Conservation (phyloP, 2,329 filamentous ascomycete species). For the Lecanoromycetidae sp. region DNA sequence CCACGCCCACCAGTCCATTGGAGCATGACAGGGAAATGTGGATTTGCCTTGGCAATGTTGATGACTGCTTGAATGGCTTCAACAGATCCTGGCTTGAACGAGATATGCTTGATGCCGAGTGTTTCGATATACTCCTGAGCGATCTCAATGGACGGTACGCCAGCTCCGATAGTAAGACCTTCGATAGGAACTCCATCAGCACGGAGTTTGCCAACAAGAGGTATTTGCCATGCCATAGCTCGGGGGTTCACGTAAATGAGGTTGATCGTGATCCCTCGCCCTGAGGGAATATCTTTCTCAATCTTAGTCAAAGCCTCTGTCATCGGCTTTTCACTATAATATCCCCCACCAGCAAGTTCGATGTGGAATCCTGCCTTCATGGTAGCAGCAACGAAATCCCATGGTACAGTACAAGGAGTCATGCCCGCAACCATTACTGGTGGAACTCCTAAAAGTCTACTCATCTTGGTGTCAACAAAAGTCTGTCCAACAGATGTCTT, state of each 20-base stretch:
- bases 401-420: constrained; percentile 79
- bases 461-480: constrained; percentile 96
- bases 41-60: constrained; percentile 89
- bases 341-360: constrained; percentile 79
- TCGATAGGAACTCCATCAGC: constrained; percentile 83
- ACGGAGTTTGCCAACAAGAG: constrained; percentile 64
- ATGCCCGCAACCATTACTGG: constrained; percentile 88
- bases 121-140: constrained; percentile 91
- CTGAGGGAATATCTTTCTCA: constrained; percentile 68
- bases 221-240: constrained; percentile 88
- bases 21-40: constrained; percentile 78
- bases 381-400: constrained; percentile 82
- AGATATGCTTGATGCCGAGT: constrained; percentile 80
- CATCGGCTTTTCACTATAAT: constrained; percentile 74
- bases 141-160: constrained; percentile 86
- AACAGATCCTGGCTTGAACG: constrained; percentile 84
- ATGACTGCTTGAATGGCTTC: constrained; percentile 82
- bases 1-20: constrained; percentile 94
- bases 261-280: constrained; percentile 79
- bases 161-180: constrained; percentile 82
- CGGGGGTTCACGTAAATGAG: constrained; percentile 83
- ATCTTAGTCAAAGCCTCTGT: constrained; percentile 74
- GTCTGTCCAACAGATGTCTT: constrained; percentile 81
- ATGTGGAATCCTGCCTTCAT: constrained; percentile 96
- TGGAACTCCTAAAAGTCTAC: constrained; percentile 67